A percentile compares a stretch with the other conserved stretches of the same genome.
Evolutionary conservation across 169 alveolate species (phyloP).

Genomic region (Plasmodium gallinaceum): DNA sequence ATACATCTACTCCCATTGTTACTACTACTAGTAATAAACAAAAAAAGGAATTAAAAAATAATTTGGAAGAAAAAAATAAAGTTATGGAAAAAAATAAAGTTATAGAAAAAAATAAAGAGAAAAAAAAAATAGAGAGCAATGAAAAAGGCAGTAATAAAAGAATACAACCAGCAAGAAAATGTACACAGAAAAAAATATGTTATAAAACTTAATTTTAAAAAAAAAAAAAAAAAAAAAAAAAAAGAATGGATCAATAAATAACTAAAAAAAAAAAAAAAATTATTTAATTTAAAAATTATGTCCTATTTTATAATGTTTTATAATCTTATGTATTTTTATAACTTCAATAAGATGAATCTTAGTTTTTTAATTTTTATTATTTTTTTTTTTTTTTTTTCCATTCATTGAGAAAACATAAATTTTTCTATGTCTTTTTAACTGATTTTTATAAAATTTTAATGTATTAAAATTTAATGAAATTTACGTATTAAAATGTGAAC

Average conservation of each 20-base stretch:
- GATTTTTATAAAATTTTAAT: too few species aligned
- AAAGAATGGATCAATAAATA: too few species aligned
- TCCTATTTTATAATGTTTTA: too few species aligned
- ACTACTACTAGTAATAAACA: constrained; percentile 4
- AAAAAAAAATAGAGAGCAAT: constrained; percentile 13
- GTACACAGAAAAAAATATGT: constrained; percentile 65
- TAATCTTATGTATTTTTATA: too few species aligned
- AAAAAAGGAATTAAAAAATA: constrained; percentile 8
- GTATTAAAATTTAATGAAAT: too few species aligned
- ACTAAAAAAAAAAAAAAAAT: constrained; percentile 1
- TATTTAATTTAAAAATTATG: neutral
- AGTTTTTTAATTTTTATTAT: too few species aligned
- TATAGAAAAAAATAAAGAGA: constrained; percentile 13
- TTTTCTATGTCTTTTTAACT: too few species aligned
- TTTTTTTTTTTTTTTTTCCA: too few species aligned
- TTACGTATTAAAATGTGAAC: too few species aligned
- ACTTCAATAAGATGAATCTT: too few species aligned
- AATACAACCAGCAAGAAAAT: constrained; percentile 55
- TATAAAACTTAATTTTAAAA: constrained; percentile 26
- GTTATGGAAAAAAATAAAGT: constrained; percentile 4
- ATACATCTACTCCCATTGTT: neutral
- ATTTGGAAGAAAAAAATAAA: constrained; percentile 7
- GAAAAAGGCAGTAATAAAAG: constrained; percentile 38
- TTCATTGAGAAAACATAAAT: too few species aligned
- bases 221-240: constrained; percentile 3